Conservation (phyloP, 1,139 yeast genomes). For the Saccharomyces hybrid region DNA sequence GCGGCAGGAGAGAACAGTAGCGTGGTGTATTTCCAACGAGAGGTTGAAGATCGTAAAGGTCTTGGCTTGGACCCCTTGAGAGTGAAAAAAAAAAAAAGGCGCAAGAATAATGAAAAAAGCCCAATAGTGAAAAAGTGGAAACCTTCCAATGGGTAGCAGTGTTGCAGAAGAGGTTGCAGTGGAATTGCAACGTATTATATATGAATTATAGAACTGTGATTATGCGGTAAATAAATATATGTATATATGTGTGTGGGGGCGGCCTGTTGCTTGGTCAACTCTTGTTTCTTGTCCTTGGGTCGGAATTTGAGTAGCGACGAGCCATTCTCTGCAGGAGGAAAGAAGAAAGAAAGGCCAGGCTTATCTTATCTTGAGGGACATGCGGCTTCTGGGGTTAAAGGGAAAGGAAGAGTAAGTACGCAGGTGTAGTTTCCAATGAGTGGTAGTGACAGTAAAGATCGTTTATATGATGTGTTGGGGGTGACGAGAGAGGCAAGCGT, state of each 20-base stretch:
- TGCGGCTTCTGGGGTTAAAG: not conserved
- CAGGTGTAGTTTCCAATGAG: not conserved
- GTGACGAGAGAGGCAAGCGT: conserved; percentile 54
- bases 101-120: not conserved
- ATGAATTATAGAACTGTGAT: not conserved
- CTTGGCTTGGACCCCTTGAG: conserved; percentile 1
- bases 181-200: not conserved
- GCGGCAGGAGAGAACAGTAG: not conserved
- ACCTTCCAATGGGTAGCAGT: not conserved
- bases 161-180: not conserved
- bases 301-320: conserved; percentile 1
- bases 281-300: conserved; percentile 1
- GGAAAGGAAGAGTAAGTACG: not conserved
- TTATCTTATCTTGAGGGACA: not conserved
- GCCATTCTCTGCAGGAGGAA: not conserved
- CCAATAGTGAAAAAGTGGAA: not conserved
- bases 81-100: not conserved
- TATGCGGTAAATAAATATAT: not conserved
- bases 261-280: not conserved
- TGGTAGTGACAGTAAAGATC: not conserved
- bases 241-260: not conserved
- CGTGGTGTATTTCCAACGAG: not conserved
- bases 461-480: conserved; percentile 60
- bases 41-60: not conserved
- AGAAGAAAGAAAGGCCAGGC: not conserved